Percentiles rank a stretch among this genome's conserved stretches.
Conservation (phyloP, 2,329 filamentous ascomycete genomes). For the Blastomyces silverae region DNA sequence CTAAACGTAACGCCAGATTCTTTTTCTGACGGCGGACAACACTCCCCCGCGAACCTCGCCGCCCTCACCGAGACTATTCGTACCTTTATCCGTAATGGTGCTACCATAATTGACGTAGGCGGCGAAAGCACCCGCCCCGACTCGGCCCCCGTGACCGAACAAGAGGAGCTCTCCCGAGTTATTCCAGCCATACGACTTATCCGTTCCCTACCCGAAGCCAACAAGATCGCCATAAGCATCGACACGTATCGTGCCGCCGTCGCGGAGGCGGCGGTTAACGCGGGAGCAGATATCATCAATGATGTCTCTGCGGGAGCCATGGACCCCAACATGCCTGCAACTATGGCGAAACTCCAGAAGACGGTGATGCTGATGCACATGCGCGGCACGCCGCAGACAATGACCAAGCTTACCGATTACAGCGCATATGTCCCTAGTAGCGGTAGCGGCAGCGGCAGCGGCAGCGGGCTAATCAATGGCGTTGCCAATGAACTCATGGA, state of each 20-base stretch:
- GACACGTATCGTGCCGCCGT: constrained; percentile 89
- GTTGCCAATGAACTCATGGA: constrained; percentile 61
- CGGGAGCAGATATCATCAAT: constrained; percentile 88
- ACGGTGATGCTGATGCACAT: constrained; percentile 88
- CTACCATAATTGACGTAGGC: constrained; percentile 82
- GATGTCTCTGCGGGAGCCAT: constrained; percentile 79
- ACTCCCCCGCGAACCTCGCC: constrained; percentile 45
- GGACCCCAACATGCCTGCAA: constrained; percentile 73
- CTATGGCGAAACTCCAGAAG: constrained; percentile 67
- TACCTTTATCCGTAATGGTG: constrained; percentile 60
- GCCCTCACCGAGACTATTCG: constrained; percentile 54
- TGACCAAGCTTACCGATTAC: constrained; percentile 65
- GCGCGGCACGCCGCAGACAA: constrained; percentile 78
- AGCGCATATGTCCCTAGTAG: constrained; percentile 36
- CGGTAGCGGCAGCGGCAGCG: background rate
- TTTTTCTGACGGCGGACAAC: constrained; percentile 80
- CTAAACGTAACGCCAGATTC: constrained; percentile 93
- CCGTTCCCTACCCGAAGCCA: constrained; percentile 57
- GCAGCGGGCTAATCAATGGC: constrained; percentile 54
- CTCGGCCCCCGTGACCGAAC: constrained; percentile 58
- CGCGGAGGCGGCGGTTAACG: constrained; percentile 65
- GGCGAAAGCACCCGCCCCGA: constrained; percentile 87
- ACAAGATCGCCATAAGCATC: constrained; percentile 67
- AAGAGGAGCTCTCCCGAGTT: constrained; percentile 71
- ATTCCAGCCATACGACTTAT: constrained; percentile 71